Evolutionary conservation across 2,329 filamentous ascomycete genomes (phyloP).

Genomic region (Fusarium bactridioides): DNA sequence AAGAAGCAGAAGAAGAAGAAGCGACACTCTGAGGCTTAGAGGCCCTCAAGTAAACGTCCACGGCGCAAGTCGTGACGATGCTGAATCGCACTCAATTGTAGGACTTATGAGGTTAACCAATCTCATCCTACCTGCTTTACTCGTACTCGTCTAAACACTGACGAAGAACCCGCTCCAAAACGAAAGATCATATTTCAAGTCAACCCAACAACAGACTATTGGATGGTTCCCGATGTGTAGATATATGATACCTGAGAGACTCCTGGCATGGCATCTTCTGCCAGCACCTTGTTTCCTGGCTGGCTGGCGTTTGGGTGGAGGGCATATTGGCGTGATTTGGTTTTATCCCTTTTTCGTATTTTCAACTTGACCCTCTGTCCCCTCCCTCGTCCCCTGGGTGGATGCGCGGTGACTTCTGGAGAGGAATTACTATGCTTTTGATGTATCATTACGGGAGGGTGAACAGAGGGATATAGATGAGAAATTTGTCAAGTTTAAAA

Average conservation of each 20-base stretch:
- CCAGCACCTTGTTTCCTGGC: conserved; percentile 41
- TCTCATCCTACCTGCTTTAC: conserved; percentile 35
- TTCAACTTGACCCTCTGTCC: conserved; percentile 33
- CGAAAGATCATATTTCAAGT: conserved; percentile 29
- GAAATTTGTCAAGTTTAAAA: conserved; percentile 36
- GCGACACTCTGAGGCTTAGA: conserved; percentile 50
- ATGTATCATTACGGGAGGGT: conserved; percentile 20
- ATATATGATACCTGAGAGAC: conserved; percentile 49
- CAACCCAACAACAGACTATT: conserved; percentile 32
- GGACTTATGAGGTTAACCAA: conserved; percentile 15
- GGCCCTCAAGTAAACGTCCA: conserved; percentile 25
- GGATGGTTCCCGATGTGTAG: conserved; percentile 42
- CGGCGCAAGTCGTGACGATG: conserved; percentile 27
- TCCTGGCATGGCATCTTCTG: conserved; percentile 42
- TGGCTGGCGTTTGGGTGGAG: conserved; percentile 48
- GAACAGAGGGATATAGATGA: conserved; percentile 31
- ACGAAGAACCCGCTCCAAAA: conserved; percentile 35
- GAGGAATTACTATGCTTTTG: conserved; percentile 7
- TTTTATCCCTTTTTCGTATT: conserved; percentile 41
- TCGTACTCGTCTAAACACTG: conserved; percentile 41
- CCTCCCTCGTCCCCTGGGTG: conserved; percentile 4
- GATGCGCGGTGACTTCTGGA: conserved; percentile 18
- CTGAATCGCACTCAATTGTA: conserved; percentile 31
- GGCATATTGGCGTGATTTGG: conserved; percentile 47
- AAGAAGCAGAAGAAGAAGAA: conserved; percentile 63